Conservation (phyloP, 1,139 yeast species). For the Protomyces inouyei region DNA sequence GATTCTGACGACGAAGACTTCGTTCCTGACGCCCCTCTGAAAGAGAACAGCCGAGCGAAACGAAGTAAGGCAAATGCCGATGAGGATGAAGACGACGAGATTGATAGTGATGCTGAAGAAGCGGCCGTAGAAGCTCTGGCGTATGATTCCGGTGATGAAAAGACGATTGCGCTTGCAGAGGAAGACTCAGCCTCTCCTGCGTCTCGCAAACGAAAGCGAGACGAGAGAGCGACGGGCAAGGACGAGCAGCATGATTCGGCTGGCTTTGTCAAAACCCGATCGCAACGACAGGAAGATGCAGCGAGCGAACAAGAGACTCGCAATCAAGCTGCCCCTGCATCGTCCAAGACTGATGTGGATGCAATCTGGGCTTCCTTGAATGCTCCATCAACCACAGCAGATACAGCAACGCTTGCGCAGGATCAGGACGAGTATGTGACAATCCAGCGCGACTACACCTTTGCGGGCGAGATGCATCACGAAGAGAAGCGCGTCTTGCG, state of each 20-base stretch:
- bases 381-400: constrained; percentile 4
- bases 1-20: constrained; percentile 27
- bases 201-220: constrained; percentile 14
- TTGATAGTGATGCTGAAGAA: constrained; percentile 36
- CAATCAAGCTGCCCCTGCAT: constrained; percentile 29
- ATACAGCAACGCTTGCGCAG: constrained; percentile 7
- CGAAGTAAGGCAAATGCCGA: constrained; percentile 2
- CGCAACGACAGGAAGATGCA: constrained; percentile 48
- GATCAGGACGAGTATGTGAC: constrained; percentile 51
- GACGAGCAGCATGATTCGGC: constrained; percentile 39
- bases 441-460: constrained; percentile 72
- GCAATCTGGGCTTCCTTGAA: constrained; percentile 54
- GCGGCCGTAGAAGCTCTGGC: constrained; percentile 11
- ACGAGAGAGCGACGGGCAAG: constrained; percentile 32
- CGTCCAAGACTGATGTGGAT: constrained; percentile 44
- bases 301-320: constrained; percentile 33
- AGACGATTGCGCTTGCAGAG: constrained; percentile 1
- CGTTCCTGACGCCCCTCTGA: not conserved
- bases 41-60: not conserved
- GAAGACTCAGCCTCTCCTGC: not conserved
- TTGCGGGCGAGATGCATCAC: constrained; percentile 78
- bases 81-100: constrained; percentile 9
- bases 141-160: constrained; percentile 28
- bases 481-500: constrained; percentile 74
- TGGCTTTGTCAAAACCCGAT: constrained; percentile 57